Conservation (phyloP, 441 rosid genomes). For the Populus hybrid region DNA sequence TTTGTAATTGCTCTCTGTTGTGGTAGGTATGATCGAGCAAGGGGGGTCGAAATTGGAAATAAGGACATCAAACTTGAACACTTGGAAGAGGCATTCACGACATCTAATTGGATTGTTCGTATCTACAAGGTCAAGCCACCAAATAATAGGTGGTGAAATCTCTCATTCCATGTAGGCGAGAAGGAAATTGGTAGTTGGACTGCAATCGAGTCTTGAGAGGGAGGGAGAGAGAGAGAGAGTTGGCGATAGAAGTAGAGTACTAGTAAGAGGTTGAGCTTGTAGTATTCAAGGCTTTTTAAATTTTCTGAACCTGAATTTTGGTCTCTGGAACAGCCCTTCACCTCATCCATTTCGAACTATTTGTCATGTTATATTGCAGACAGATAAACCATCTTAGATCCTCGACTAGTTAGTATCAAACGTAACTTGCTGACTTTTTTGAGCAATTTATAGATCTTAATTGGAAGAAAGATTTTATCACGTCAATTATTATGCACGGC, state of each 20-base stretch:
- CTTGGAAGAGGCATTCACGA: constrained; percentile 95
- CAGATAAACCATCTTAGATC: constrained; percentile 4
- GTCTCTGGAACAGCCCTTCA: constrained; percentile 8
- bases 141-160: constrained; percentile 74
- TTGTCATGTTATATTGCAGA: background rate
- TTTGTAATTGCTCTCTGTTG: constrained; percentile 7
- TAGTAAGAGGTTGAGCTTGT: constrained; percentile 20
- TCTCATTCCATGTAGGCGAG: background rate
- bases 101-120: constrained; percentile 95
- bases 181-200: constrained; percentile 4
- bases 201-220: constrained; percentile 11
- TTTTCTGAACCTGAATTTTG: constrained; percentile 21
- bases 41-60: constrained; percentile 96
- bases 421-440: background rate
- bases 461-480: background rate
- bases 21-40: constrained; percentile 86
- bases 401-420: background rate
- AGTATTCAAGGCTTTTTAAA: constrained; percentile 20
- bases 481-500: background rate
- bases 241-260: constrained; percentile 19
- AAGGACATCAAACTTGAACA: constrained; percentile 83
- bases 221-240: background rate
- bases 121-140: constrained; percentile 97
- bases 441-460: background rate
- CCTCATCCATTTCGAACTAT: background rate